Evolutionary conservation across 352 stramenopile species (phyloP).

Genomic region (Pythium vanterpoolii): DNA sequence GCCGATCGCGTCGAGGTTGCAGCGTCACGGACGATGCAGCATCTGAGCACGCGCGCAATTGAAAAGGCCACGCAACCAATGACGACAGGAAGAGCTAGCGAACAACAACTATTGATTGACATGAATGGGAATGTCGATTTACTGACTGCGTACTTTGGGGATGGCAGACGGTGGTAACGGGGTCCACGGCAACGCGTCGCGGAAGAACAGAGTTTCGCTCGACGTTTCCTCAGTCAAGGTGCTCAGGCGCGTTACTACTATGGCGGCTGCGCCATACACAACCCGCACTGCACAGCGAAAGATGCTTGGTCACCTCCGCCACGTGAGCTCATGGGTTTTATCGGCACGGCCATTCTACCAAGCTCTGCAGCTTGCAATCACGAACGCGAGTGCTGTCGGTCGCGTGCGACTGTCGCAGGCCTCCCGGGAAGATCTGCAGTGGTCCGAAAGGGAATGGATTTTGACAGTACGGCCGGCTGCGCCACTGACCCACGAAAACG

Average conservation of each 20-base stretch:
- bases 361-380: not conserved
- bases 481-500: not conserved
- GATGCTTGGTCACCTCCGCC: slow-evolving; percentile 24
- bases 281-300: slow-evolving; percentile 15
- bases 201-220: too few relatives aligned
- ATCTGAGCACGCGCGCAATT: too few relatives aligned
- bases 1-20: not conserved
- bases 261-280: not conserved
- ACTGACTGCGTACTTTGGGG: too few relatives aligned
- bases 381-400: not conserved
- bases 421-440: slow-evolving; percentile 1
- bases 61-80: too few relatives aligned
- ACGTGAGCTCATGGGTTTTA: slow-evolving; percentile 17
- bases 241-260: not conserved
- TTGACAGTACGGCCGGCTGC: not conserved
- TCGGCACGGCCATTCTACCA: slow-evolving; percentile 9
- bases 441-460: not conserved
- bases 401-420: not conserved
- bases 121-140: too few relatives aligned
- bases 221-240: too few relatives aligned
- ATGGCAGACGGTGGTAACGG: too few relatives aligned
- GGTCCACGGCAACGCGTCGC: too few relatives aligned
- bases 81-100: too few relatives aligned
- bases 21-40: too few relatives aligned
- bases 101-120: too few relatives aligned